Evolutionary conservation across 768 basidiomycete species (phyloP).

Genomic region (Chalciporus piperatus): DNA sequence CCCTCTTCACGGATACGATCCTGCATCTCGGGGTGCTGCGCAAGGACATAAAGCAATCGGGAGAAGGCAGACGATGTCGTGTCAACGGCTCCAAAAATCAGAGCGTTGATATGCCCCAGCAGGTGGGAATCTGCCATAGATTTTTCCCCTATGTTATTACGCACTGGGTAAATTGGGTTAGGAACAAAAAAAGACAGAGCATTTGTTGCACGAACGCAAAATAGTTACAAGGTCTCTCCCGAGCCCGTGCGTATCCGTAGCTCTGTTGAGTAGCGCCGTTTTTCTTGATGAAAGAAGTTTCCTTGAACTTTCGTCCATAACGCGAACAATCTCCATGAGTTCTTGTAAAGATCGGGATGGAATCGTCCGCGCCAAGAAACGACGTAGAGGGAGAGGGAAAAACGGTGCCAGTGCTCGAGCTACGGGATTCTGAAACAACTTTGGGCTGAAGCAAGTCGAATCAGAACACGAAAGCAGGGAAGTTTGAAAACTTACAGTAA

Average conservation of each 20-base stretch:
- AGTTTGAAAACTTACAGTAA: background rate
- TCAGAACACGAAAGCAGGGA: background rate
- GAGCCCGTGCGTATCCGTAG: background rate
- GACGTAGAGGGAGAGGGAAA: conserved; percentile 3
- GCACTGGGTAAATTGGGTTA: background rate
- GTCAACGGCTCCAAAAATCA: conserved; percentile 4
- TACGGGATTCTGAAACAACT: conserved; percentile 1
- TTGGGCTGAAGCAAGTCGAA: background rate
- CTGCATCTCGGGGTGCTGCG: background rate
- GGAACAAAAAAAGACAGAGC: background rate
- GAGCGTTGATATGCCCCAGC: background rate
- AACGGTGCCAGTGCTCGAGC: background rate
- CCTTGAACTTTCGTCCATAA: conserved; percentile 1
- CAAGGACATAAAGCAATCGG: background rate
- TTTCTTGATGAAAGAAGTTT: conserved; percentile 3
- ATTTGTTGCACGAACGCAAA: background rate
- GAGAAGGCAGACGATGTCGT: background rate
- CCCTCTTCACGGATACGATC: background rate
- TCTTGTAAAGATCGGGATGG: background rate
- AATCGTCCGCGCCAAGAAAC: background rate
- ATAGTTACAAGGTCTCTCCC: background rate
- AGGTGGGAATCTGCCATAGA: background rate
- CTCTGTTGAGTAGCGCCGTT: background rate
- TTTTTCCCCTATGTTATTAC: background rate
- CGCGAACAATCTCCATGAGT: background rate